Base-by-base conservation (phyloP, 306 rosid species). In the Canavalia gladiata region DNA sequence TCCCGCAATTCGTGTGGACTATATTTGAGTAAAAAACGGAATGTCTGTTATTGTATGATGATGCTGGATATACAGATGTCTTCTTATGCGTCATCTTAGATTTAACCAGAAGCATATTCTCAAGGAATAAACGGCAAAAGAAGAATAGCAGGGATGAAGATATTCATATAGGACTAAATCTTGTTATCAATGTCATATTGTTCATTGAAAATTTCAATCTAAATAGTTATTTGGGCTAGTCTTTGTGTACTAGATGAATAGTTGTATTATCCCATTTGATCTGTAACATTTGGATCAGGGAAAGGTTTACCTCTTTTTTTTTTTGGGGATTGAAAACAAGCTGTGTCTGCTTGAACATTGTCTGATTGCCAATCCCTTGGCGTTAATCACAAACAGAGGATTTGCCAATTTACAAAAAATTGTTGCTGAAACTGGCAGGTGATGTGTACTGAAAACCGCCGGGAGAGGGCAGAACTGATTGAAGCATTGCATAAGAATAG, bases 401-500 rank as follows among this genome's bases (percentile, higher is more conserved):
- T 6, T 37, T 50, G 72, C 51, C 3, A n/a, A 29, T 43, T 74
- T 66, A 41, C 74, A 2, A 46, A 82, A 74, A 43, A 35, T 71
- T 37, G 50, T 73, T 56, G 60, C 56, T 79, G 65, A 81, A 80
- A 29, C 76, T 86, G 46, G 87, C 86, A 95, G 98, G 91, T 85
- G 72, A 84, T 95, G 97, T 90, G 95, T 67, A 85, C 90, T 0
- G 93, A 90, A 73, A 8, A 89, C 79, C 67, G 55, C 69, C 87
- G 89, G 76, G 91, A 95, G 92, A 91, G 87, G 89, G 84, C 81
- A 85, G 97, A 89, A 57, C 57, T 95, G 79, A 87, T 95, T 8
- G 81, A 84, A 76, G 76, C 90, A 64, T 68, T 95, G 30, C 85
- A 90, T 74, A 90, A 88, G 77, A 97, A 60, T 74, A 88, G 97